phyloP scores from a whole-genome alignment of 495 filamentous ascomycete genomes.

The Elaphomyces granulatus region DNA sequence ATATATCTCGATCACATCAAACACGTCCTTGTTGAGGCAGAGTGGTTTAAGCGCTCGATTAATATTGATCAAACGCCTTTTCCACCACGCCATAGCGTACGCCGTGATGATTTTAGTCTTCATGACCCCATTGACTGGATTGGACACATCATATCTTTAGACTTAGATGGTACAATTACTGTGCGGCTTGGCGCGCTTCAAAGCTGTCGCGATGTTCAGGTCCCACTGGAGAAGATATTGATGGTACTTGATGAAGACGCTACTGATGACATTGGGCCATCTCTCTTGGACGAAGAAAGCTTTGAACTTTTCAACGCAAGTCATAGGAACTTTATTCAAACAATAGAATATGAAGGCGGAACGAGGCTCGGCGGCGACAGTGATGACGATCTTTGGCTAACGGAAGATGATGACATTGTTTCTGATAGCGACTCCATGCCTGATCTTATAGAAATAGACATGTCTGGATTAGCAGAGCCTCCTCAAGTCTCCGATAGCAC shows the following conservation, averaged over 20 bases:
- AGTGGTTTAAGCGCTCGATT: conserved; percentile 15
- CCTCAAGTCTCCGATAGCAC: background rate
- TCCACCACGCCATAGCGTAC: conserved; percentile 9
- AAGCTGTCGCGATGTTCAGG: conserved; percentile 33
- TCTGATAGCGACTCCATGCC: background rate
- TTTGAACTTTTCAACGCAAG: conserved; percentile 6
- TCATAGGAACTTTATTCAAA: conserved; percentile 8
- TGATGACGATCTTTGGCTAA: conserved; percentile 22
- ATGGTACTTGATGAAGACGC: conserved; percentile 22
- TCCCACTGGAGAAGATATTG: conserved; percentile 32
- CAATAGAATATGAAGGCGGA: conserved; percentile 25
- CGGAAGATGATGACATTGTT: conserved; percentile 7
- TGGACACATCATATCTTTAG: conserved; percentile 41
- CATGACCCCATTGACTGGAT: conserved; percentile 30
- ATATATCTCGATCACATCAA: conserved; percentile 10
- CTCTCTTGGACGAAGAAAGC: conserved; percentile 26
- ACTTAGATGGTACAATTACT: conserved; percentile 36
- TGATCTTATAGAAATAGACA: background rate
- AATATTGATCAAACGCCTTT: conserved; percentile 7
- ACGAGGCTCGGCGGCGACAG: conserved; percentile 20
- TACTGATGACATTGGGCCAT: conserved; percentile 13
- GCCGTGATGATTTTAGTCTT: conserved; percentile 1
- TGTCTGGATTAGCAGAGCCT: background rate
- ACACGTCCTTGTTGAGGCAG: conserved; percentile 5
- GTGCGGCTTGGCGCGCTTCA: conserved; percentile 37